Percentiles rank a stretch among this genome's conserved stretches.
Evolutionary conservation across 305 asterid genomes (phyloP).

Genomic region (Vinca major): DNA sequence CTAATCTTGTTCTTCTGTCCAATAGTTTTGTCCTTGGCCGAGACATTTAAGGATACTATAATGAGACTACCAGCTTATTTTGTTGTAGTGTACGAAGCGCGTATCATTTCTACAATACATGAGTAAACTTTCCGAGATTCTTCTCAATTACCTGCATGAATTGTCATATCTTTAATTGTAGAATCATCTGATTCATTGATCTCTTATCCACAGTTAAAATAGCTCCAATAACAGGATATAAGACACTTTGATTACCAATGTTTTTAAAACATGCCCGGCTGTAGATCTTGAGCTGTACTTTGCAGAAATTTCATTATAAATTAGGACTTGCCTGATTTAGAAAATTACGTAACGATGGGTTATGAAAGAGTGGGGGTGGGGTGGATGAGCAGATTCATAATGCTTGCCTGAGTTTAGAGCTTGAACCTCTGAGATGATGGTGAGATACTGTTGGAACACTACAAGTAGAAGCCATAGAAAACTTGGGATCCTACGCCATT

Average conservation of each 20-base stretch:
- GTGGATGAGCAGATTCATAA: neutral
- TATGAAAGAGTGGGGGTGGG: neutral
- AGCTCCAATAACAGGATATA: too few relatives aligned
- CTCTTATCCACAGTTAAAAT: neutral
- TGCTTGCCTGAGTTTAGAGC: constrained; percentile 33
- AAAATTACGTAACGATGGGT: neutral
- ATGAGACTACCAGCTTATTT: neutral
- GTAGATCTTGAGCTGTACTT: constrained; percentile 22
- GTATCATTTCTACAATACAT: too few relatives aligned
- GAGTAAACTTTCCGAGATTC: constrained; percentile 35
- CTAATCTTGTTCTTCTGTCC: constrained; percentile 20
- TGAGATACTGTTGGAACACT: constrained; percentile 23
- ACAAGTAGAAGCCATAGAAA: too few relatives aligned
- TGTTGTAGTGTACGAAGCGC: neutral
- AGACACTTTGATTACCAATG: constrained; percentile 28
- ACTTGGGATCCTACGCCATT: too few relatives aligned
- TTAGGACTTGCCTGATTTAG: neutral
- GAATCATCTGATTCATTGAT: neutral
- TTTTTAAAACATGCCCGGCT: constrained; percentile 20
- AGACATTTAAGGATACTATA: constrained; percentile 15
- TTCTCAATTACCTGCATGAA: constrained; percentile 29
- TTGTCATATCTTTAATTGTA: constrained; percentile 14
- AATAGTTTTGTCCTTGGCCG: constrained; percentile 16
- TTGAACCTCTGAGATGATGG: constrained; percentile 21
- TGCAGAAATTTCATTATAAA: constrained; percentile 16